Evolutionary conservation across 2,329 filamentous ascomycete species (phyloP).

Genomic region (Nigrospora sphaerica): DNA sequence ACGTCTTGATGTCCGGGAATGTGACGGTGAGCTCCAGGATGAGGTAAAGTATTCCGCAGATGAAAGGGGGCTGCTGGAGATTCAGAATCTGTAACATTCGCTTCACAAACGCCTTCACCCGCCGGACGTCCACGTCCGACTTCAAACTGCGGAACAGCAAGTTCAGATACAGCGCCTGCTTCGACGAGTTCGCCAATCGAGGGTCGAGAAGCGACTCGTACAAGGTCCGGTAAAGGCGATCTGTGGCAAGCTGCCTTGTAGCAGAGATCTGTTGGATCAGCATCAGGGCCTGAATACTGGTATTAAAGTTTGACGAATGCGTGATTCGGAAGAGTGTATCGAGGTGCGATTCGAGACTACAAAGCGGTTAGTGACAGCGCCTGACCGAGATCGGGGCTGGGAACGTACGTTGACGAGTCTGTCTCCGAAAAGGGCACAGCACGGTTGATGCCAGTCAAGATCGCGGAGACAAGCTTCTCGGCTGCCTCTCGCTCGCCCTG

Average conservation of each 20-base stretch:
- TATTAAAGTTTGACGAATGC: conserved; percentile 98
- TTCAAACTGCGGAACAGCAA: conserved; percentile 83
- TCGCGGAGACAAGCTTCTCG: conserved; percentile 87
- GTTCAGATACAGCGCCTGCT: conserved; percentile 93
- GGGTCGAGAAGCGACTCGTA: conserved; percentile 94
- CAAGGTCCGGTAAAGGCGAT: conserved; percentile 89
- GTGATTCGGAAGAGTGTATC: conserved; percentile 94
- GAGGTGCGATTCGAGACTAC: conserved; percentile 75
- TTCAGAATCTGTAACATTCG: conserved; percentile 80
- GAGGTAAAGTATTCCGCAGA: conserved; percentile 87
- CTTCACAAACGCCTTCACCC: conserved; percentile 95
- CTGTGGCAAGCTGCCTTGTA: conserved; percentile 71
- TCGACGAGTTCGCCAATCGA: conserved; percentile 80
- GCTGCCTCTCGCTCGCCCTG: conserved; percentile 59
- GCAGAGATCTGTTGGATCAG: conserved; percentile 88
- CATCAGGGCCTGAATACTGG: conserved; percentile 89
- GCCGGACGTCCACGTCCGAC: conserved; percentile 79
- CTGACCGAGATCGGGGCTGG: not conserved
- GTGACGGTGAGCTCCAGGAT: conserved; percentile 71
- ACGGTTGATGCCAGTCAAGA: conserved; percentile 91
- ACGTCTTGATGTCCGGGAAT: conserved; percentile 72
- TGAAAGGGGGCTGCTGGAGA: conserved; percentile 86
- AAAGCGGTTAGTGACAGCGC: conserved; percentile 12
- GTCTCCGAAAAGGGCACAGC: conserved; percentile 87
- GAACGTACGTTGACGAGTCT: conserved; percentile 62